phyloP scores from a whole-genome alignment of 768 basidiomycete genomes.

The Auriculariales sp. region DNA sequence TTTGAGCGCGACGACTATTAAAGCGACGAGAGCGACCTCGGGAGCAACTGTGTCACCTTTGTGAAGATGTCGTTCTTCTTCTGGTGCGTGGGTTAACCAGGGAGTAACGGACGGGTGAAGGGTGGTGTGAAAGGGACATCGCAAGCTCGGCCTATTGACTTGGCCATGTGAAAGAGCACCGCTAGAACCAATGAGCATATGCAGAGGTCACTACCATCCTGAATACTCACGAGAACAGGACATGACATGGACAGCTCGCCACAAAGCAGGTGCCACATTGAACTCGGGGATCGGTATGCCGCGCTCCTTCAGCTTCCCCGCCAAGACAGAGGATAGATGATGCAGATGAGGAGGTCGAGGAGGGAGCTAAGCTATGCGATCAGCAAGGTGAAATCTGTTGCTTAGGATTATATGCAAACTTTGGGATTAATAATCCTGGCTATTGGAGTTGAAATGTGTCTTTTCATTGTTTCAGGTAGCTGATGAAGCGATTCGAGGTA shows the following conservation, averaged over 20 bases:
- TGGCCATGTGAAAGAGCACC: slow-evolving; percentile 47
- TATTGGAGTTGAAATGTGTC: no score
- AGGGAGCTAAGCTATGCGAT: slow-evolving; percentile 34
- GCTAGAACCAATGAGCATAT: slow-evolving; percentile 30
- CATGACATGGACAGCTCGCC: slow-evolving; percentile 54
- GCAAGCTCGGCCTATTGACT: slow-evolving; percentile 39
- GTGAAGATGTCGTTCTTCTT: slow-evolving; percentile 29
- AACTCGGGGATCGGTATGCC: slow-evolving; percentile 54
- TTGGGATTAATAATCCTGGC: no score
- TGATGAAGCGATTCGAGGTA: slow-evolving; percentile 59
- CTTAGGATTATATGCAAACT: no score
- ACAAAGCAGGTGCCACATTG: slow-evolving; percentile 64
- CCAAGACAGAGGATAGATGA: slow-evolving; percentile 43
- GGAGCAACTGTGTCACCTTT: slow-evolving; percentile 51
- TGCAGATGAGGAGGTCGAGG: slow-evolving; percentile 48
- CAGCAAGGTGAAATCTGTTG: no score
- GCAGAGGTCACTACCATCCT: slow-evolving; percentile 10
- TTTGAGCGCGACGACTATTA: slow-evolving; percentile 59
- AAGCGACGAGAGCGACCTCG: slow-evolving; percentile 47
- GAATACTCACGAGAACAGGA: slow-evolving; percentile 57
- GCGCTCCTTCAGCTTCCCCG: slow-evolving; percentile 36
- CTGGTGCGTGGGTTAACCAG: slow-evolving; percentile 18
- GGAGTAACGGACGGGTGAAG: slow-evolving; percentile 42
- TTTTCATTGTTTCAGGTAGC: slow-evolving; percentile 44
- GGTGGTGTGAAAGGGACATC: slow-evolving; percentile 44